A percentile compares a stretch with the other conserved stretches of the same genome.
phyloP scores from a whole-genome alignment of 441 rosid genomes.

The Erodium moschatum region DNA sequence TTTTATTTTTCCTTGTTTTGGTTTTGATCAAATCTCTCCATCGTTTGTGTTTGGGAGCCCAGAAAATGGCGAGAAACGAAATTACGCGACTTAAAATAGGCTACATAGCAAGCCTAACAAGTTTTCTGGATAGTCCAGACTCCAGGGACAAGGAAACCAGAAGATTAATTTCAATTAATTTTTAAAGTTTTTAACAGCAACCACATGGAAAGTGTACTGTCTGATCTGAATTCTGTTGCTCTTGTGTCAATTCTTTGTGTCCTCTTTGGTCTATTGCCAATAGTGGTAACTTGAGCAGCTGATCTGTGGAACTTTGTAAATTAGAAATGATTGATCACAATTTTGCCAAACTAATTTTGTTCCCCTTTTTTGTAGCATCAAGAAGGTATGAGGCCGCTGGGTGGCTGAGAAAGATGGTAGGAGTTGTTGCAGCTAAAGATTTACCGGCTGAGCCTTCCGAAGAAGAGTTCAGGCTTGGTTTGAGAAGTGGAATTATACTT shows the following conservation, averaged over 20 bases:
- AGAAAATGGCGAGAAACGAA: background rate
- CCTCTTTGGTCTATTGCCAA: too few relatives aligned
- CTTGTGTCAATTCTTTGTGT: background rate
- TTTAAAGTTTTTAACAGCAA: background rate
- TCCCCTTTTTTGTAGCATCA: constrained; percentile 30
- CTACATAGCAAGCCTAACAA: background rate
- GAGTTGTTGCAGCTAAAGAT: constrained; percentile 73
- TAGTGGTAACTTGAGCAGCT: too few relatives aligned
- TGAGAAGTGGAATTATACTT: constrained; percentile 81
- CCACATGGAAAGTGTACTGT: background rate
- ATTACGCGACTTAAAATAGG: too few relatives aligned
- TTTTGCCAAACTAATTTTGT: background rate
- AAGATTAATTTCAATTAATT: too few relatives aligned
- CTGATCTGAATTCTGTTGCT: background rate
- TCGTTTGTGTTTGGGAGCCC: background rate
- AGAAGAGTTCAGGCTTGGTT: constrained; percentile 73
- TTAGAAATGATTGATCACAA: background rate
- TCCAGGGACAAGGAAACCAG: too few relatives aligned
- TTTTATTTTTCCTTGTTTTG: background rate
- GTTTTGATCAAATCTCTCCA: background rate
- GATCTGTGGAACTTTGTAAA: background rate
- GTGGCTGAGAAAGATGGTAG: constrained; percentile 76
- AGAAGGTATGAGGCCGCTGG: constrained; percentile 80
- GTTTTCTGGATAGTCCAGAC: background rate
- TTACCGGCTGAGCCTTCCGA: constrained; percentile 83